These are phyloP conservation scores for Sugiyamaella castrensis DNA, from an alignment of 1,139 yeast species.

Conservation along the genomic window DNA sequence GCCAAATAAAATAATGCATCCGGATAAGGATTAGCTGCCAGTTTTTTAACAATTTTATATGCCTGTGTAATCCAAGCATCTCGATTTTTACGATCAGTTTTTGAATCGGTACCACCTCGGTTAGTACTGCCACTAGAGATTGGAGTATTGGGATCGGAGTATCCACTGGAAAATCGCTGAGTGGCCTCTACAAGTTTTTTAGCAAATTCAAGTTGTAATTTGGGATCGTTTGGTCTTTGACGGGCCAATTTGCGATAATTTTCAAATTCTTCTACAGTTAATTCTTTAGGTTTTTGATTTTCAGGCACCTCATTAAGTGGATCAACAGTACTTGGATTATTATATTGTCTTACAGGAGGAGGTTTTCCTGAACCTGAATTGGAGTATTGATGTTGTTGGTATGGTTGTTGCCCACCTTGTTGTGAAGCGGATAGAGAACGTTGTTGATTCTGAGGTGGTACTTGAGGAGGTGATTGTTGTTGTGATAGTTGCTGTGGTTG, in stretches of 20 bases:
- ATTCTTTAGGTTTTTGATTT: constrained; percentile 19
- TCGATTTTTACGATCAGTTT: constrained; percentile 49
- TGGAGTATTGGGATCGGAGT: constrained; percentile 35
- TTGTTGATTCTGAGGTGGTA: neutral
- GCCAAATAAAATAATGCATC: constrained; percentile 58
- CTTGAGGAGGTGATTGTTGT: constrained; percentile 7
- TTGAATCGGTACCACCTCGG: constrained; percentile 36
- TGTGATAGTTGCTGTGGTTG: constrained; percentile 11
- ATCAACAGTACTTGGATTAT: constrained; percentile 13
- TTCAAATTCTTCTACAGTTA: constrained; percentile 35
- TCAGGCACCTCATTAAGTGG: constrained; percentile 17
- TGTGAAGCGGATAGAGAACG: neutral
- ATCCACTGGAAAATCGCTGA: constrained; percentile 30
- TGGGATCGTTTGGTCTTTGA: constrained; percentile 33
- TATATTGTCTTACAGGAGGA: constrained; percentile 31
- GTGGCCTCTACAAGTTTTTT: constrained; percentile 38
- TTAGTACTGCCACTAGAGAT: neutral
- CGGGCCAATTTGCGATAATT: constrained; percentile 31
- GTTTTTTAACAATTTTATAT: constrained; percentile 53
- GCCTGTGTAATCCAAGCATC: constrained; percentile 57
- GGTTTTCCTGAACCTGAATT: constrained; percentile 18
- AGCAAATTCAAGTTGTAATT: constrained; percentile 39
- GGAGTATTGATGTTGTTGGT: constrained; percentile 9
- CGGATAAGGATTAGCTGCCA: constrained; percentile 44
- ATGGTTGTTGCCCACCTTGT: neutral